A percentile compares a stretch with the other conserved stretches of the same genome.
Evolutionary conservation across 805 yeast genomes (phyloP).

Genomic region (Yarrowia porcina): DNA sequence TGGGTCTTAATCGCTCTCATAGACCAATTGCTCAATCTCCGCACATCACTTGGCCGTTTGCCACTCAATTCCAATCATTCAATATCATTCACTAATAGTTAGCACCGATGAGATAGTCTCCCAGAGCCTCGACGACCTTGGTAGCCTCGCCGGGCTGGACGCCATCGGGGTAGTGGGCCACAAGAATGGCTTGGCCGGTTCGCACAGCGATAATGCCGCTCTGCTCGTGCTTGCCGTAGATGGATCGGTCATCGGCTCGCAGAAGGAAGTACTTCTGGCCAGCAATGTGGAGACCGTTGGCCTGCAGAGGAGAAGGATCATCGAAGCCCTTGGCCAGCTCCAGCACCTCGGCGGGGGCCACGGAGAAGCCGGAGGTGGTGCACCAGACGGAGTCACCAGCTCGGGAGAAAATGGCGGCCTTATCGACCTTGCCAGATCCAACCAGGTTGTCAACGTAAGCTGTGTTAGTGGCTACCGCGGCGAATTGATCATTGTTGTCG

Average conservation of each 20-base stretch:
- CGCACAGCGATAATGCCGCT: conserved; percentile 88
- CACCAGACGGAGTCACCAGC: conserved; percentile 98
- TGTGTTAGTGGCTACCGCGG: conserved; percentile 34
- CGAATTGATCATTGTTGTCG: not conserved
- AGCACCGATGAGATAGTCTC: conserved; percentile 87
- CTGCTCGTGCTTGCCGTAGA: conserved; percentile 86
- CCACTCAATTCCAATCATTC: not conserved
- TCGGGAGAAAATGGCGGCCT: conserved; percentile 87
- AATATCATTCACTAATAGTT: conserved; percentile 52
- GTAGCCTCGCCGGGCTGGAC: conserved; percentile 95
- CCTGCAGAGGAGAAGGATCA: conserved; percentile 74
- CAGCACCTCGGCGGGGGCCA: conserved; percentile 66
- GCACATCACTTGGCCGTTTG: too few species aligned
- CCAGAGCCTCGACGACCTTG: conserved; percentile 89
- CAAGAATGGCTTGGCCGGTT: conserved; percentile 85
- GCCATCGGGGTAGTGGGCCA: conserved; percentile 93
- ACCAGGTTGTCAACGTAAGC: conserved; percentile 94
- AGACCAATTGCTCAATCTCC: too few species aligned
- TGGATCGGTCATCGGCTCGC: conserved; percentile 86
- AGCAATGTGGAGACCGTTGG: conserved; percentile 79
- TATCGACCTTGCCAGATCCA: conserved; percentile 83
- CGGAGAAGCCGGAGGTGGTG: conserved; percentile 46
- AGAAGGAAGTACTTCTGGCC: conserved; percentile 84
- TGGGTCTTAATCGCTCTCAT: too few species aligned
- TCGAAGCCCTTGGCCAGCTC: conserved; percentile 76